Evolutionary conservation across 2,329 filamentous ascomycete genomes (phyloP), one percentile per base, ranked within the genome.

Genomic region (Pseudopithomyces chartarum): DNA sequence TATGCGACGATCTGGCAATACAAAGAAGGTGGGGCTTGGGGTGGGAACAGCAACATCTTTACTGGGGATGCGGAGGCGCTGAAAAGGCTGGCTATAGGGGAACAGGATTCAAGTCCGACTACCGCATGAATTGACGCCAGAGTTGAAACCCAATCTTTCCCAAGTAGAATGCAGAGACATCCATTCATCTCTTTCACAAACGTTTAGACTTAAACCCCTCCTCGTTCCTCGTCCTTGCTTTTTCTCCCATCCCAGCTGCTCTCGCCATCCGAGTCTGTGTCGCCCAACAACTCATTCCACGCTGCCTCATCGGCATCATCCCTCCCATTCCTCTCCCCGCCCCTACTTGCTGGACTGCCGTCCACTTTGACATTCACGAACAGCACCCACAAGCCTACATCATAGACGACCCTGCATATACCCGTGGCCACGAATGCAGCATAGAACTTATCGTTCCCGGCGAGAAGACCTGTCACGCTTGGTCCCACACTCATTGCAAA

Each of bases 1-100:
- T 80, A 73, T 62, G 78, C 84, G 66, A 83, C 81, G 8, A 80
- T 86, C 63, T 86, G 84, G 83, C 83, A 85, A 73, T 80, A 83
- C 62, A 70, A 75, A 26, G 79, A 83, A 57, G 67, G 66, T 5
- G 83, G 82, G 58, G 59, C 67, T 12, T 82, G 80, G 65, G 81
- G 82, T n/a, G 83, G 83, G 0, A 81, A 85, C 60, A 81, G 79
- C 12, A 81, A 85, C 60, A 66, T 76, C 7, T 85, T 84, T 61
- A 85, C 84, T 64, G 83, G 83, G 12, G 71, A 64, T 54, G 53
- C 70, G 52, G 66, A 61, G 3, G 53, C 64, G 12, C 65, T 81
- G 51, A 66, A 71, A 70, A 73, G 65, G 46, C 61, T 78, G 55
- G 74, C 74, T 33, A 39, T 39, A 48, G 48, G 17, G 42, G 33